Evolutionary conservation across 495 filamentous ascomycete species (phyloP), one percentile per base, ranked within the genome.

Genomic region (Elasticomyces elasticus): DNA sequence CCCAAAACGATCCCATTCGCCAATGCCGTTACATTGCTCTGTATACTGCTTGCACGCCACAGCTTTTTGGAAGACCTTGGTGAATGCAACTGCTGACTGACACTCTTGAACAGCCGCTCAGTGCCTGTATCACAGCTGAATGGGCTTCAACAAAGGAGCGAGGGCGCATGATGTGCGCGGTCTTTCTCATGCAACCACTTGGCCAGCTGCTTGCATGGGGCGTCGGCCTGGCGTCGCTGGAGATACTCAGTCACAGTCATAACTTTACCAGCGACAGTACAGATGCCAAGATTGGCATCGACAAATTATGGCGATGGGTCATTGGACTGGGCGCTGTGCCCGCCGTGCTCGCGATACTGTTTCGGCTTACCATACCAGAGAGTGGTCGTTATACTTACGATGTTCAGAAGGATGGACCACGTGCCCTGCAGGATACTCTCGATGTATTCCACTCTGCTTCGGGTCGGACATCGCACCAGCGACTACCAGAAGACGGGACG

Each of bases 181-280:
- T 86, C 15, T 84, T 85, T 65, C 71, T 81, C 47, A 81, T 79
- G 76, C 83, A 86, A 46, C 76, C 81, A 0, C 57, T 84, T 6
- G 82, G 81, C 1, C 82, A 84, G 52, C 69, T 85, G n/a, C 69
- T 77, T 7, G 82, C 73, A 3, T 66, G 67, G 24, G 60, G 59
- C 5, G 62, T 72, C 19, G 68, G 69, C 6, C 26, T 62, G n/a
- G 46, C 33, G 7, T 37, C 50, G 15, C 49, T 58, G 2, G 28
- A 31, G 17, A 49, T 28, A 19, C 28, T 55, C 59, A 24, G 22
- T 11, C 24, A 28, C 12, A 24, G 25, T 22, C 25, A 12, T 11
- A 24, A 47, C 44, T 25, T 24, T 17, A 24, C 19, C 10, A 13
- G 7, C 24, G 44, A 47, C 44, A 22, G 60, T 72, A 23, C 75